Conservation (phyloP, 2,329 filamentous ascomycete genomes). For the Pseudogymnoascus sp. region DNA sequence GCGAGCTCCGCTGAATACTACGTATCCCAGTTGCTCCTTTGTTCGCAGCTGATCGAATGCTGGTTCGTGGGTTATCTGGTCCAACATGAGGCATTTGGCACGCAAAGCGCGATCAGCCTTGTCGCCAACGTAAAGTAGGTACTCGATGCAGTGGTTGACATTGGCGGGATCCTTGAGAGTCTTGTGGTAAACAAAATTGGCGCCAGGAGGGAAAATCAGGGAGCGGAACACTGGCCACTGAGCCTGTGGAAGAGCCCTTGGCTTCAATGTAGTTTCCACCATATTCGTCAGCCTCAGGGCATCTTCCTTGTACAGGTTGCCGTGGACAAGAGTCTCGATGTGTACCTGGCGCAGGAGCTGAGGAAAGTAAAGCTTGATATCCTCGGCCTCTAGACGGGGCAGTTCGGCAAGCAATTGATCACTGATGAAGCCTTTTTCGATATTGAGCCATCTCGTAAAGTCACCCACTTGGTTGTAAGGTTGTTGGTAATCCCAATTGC, state of each 20-base stretch:
- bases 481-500: constrained; percentile 81
- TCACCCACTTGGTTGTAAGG: constrained; percentile 84
- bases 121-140: constrained; percentile 62
- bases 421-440: constrained; percentile 68
- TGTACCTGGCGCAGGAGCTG: constrained; percentile 76
- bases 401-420: constrained; percentile 75
- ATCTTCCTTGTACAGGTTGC: constrained; percentile 92
- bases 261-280: constrained; percentile 68
- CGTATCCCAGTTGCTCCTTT: constrained; percentile 95
- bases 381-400: constrained; percentile 62
- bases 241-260: constrained; percentile 61
- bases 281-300: constrained; percentile 77
- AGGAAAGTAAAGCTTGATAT: constrained; percentile 68
- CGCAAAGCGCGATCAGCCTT: constrained; percentile 60
- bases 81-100: constrained; percentile 71
- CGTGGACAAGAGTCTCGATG: constrained; percentile 81
- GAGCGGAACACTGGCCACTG: constrained; percentile 77
- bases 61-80: constrained; percentile 87
- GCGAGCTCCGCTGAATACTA: constrained; percentile 77
- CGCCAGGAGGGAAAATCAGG: constrained; percentile 67
- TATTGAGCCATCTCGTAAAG: constrained; percentile 72
- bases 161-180: constrained; percentile 79
- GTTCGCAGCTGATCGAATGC: constrained; percentile 91
- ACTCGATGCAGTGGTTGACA: constrained; percentile 79
- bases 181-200: constrained; percentile 77